Conservation (phyloP, 1,284 basidiomycete genomes). For the Phlebopus sp. region DNA sequence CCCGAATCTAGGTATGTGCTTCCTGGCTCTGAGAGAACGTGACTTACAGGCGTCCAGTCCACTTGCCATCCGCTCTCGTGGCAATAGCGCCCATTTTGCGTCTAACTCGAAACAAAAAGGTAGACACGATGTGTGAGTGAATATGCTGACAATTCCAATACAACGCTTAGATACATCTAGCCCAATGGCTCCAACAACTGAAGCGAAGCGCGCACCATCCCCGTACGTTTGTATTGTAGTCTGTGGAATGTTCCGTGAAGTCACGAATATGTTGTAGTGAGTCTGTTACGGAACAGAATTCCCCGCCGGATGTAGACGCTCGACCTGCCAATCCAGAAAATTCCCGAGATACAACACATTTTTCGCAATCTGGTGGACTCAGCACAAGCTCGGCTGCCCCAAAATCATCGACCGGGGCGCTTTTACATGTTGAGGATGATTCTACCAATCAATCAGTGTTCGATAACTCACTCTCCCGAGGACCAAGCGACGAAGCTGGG, state of each 20-base stretch:
- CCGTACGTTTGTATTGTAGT: constrained; percentile 11
- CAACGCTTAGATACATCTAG: constrained; percentile 6
- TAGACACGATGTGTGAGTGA: constrained; percentile 15
- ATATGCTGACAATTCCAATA: not conserved
- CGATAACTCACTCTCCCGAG: constrained; percentile 5
- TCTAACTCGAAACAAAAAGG: constrained; percentile 4
- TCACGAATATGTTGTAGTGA: constrained; percentile 8
- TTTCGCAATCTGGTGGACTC: constrained; percentile 11
- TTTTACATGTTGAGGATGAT: constrained; percentile 17
- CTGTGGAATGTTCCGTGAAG: not conserved
- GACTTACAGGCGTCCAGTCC: constrained; percentile 14
- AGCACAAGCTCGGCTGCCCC: constrained; percentile 8
- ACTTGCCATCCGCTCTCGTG: constrained; percentile 19
- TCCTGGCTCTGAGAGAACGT: not conserved
- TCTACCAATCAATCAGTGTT: not conserved
- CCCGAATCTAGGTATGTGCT: constrained; percentile 44
- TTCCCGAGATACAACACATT: not conserved
- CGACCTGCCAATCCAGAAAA: too few relatives aligned
- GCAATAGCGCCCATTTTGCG: constrained; percentile 2
- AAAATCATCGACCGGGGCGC: not conserved
- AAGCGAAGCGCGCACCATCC: constrained; percentile 11
- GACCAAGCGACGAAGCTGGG: constrained; percentile 30
- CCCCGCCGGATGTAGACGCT: too few relatives aligned
- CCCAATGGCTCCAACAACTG: not conserved
- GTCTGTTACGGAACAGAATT: constrained; percentile 8